phyloP scores from a whole-genome alignment of 306 rosid genomes.

The Bauhinia variegata region DNA sequence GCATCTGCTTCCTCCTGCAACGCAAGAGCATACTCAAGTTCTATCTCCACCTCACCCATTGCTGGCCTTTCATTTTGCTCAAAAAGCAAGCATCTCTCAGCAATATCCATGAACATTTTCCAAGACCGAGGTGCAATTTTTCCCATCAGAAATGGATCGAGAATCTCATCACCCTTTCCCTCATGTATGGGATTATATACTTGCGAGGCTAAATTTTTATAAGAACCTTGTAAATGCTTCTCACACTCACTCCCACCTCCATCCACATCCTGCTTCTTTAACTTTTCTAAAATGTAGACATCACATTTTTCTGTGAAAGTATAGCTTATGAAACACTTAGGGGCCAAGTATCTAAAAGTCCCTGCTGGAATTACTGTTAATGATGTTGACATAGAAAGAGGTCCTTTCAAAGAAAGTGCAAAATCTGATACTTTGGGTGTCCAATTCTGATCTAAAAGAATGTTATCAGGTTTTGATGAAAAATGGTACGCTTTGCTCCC shows the following conservation, averaged over 20 bases:
- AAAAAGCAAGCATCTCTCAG: background rate
- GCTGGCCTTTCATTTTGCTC: constrained; percentile 31
- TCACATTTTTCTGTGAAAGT: constrained; percentile 7
- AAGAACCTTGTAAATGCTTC: too few species aligned
- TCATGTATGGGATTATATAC: background rate
- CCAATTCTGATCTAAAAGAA: constrained; percentile 31
- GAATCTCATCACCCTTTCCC: background rate
- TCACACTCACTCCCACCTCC: background rate
- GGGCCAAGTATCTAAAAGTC: too few species aligned
- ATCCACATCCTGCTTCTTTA: too few species aligned
- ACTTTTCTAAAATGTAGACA: too few species aligned
- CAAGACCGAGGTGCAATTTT: constrained; percentile 34
- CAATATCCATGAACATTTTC: constrained; percentile 25
- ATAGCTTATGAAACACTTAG: too few species aligned
- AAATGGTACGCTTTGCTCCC: constrained; percentile 23
- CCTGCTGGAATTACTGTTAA: too few species aligned
- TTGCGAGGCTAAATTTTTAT: background rate
- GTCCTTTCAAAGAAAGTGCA: background rate
- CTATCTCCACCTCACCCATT: constrained; percentile 44
- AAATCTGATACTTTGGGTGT: constrained; percentile 17
- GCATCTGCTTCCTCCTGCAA: constrained; percentile 35
- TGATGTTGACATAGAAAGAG: background rate
- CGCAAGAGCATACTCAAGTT: constrained; percentile 39
- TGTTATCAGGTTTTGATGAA: background rate
- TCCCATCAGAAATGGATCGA: constrained; percentile 39